phyloP scores from a whole-genome alignment of 225 moss, liverwort and hornwort species.

The Pseudisothecium myosuroides region DNA sequence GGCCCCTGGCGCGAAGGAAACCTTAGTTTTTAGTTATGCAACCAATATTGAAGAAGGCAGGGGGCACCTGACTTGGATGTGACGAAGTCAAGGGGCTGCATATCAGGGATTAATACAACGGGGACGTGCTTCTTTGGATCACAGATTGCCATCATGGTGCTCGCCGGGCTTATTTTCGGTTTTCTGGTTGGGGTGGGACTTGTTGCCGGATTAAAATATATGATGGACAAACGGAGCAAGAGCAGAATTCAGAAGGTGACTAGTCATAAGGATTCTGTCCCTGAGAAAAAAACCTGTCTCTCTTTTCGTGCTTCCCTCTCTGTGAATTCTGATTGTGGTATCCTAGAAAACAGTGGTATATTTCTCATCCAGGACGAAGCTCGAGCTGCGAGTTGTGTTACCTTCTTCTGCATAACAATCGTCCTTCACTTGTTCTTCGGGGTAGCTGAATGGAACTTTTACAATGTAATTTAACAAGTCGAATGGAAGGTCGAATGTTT shows the following conservation, averaged over 20 bases:
- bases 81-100: not conserved
- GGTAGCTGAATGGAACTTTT: not conserved
- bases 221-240: constrained; percentile 25
- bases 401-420: not conserved
- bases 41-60: constrained; percentile 3
- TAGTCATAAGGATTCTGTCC: not conserved
- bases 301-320: not conserved
- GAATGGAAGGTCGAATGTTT: not conserved
- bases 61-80: not conserved
- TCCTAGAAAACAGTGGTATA: not conserved
- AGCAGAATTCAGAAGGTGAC: constrained; percentile 37
- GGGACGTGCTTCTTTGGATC: not conserved
- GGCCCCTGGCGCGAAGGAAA: not conserved
- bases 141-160: constrained; percentile 27
- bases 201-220: constrained; percentile 29
- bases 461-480: not conserved
- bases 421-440: not conserved
- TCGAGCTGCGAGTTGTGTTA: not conserved
- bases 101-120: not conserved
- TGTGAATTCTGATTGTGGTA: not conserved
- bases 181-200: constrained; percentile 46
- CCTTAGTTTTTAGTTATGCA: not conserved
- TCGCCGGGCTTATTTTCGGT: constrained; percentile 40
- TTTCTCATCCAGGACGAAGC: not conserved
- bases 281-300: too few species aligned